phyloP scores from a whole-genome alignment of 805 yeast species.

The Kurtzmaniella cleridarum region DNA sequence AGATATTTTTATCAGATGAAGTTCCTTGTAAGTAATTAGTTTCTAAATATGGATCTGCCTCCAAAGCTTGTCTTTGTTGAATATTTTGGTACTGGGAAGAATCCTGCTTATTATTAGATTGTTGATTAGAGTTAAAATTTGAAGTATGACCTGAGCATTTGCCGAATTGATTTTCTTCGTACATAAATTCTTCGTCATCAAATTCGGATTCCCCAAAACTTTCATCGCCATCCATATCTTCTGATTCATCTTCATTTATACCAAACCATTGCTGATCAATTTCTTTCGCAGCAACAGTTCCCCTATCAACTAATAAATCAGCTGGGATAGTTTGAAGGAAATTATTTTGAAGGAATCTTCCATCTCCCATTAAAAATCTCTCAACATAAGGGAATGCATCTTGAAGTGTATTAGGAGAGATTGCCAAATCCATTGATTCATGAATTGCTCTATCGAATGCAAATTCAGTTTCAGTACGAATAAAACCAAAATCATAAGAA shows the following conservation, averaged over 20 bases:
- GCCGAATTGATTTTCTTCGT: conserved; percentile 3
- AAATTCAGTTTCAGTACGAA: conserved; percentile 42
- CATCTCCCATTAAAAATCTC: conserved; percentile 35
- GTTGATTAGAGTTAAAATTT: conserved; percentile 7
- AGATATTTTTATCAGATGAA: not conserved
- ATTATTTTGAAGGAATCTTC: conserved; percentile 36
- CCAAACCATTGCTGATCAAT: conserved; percentile 10
- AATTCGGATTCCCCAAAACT: conserved; percentile 24
- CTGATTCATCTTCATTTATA: conserved; percentile 17
- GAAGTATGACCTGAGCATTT: too few species aligned
- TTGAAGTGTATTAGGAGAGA: conserved; percentile 13
- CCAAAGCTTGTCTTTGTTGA: too few species aligned
- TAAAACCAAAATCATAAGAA: conserved; percentile 48
- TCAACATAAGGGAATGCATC: conserved; percentile 22
- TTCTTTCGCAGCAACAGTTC: conserved; percentile 2
- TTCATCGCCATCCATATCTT: conserved; percentile 19
- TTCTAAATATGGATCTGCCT: not conserved
- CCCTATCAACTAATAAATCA: conserved; percentile 18
- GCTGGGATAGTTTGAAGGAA: conserved; percentile 31
- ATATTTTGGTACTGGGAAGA: not conserved
- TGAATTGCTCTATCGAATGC: conserved; percentile 31
- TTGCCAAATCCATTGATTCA: conserved; percentile 17
- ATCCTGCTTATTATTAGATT: conserved; percentile 10
- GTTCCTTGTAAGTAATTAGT: not conserved
- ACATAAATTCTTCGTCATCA: conserved; percentile 24